A percentile compares a stretch with the other conserved stretches of the same genome.
Evolutionary conservation across 2,329 filamentous ascomycete genomes (phyloP).

Genomic region (Colletotrichum tropicale): DNA sequence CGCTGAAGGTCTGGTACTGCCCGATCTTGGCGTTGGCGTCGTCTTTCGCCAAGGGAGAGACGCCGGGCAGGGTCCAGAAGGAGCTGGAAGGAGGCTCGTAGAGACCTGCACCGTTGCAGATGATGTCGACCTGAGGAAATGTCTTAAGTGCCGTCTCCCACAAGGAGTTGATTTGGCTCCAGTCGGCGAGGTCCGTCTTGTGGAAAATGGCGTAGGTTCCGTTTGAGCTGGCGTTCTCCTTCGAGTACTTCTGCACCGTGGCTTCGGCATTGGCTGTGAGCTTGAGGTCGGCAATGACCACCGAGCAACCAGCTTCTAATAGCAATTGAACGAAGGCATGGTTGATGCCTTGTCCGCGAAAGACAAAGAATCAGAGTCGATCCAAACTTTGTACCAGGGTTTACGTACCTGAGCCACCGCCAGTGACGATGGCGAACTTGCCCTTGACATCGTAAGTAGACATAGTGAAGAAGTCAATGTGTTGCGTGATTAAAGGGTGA

Average conservation of each 20-base stretch:
- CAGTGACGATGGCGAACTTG: not conserved
- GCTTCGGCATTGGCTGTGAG: conserved; percentile 26
- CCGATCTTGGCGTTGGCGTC: conserved; percentile 22
- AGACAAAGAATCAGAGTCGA: no score
- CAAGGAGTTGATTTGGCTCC: conserved; percentile 25
- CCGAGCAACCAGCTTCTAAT: conserved; percentile 27
- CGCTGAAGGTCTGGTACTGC: conserved; percentile 25
- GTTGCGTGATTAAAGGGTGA: no score
- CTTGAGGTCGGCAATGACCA: conserved; percentile 28
- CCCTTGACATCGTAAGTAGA: not conserved
- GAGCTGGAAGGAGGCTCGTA: conserved; percentile 29
- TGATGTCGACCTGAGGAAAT: conserved; percentile 21
- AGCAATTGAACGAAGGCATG: conserved; percentile 24
- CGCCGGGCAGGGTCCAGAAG: conserved; percentile 31
- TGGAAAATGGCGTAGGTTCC: conserved; percentile 22
- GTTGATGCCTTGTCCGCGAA: conserved; percentile 21
- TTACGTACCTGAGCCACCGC: not conserved
- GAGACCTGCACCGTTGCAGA: conserved; percentile 22
- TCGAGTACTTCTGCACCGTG: conserved; percentile 15
- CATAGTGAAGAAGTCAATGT: not conserved
- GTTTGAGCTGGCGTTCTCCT: not conserved
- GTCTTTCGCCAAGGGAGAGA: conserved; percentile 24
- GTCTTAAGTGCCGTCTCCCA: conserved; percentile 23
- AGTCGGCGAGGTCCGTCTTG: conserved; percentile 29
- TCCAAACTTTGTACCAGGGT: no score